Evolutionary conservation across 805 yeast species (phyloP), one percentile per base, ranked within the genome.

Genomic region (Kluyveromyces dobzhanskii): DNA sequence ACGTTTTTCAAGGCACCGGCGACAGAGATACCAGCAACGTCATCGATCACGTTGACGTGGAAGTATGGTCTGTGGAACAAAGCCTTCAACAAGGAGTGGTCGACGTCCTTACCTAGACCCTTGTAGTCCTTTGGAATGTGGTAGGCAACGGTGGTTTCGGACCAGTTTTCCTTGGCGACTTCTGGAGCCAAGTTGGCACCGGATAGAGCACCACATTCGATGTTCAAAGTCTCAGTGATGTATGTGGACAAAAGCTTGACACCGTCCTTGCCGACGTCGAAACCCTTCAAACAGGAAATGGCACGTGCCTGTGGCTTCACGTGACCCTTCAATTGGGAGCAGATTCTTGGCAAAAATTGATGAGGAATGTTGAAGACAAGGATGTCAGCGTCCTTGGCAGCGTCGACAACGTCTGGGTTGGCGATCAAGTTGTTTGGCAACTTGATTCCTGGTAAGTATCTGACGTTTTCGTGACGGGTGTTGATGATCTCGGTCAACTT

Each of bases 101-200:
- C 94, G 42, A 85, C 76, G 63, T 67, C 71, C 45, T 56, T 56
- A 40, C 70, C 69, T 30, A 54, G 61, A 39, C 71, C 71, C 46
- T 57, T 63, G 59, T 54, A 66, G 45, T 86, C 85, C 19, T 58
- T 57, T 41, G 96, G 95, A 17, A 70, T 55, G 42, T 74, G 78
- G 68, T 85, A 92, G 17, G 97, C 98, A 48, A 92, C 86, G 10
- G 98, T 88, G 44, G 98, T 92, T 67, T 92, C 98, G 14, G 96
- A 87, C 94, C 95, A 92, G 65, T 83, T 83, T 64, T 85, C 85
- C 61, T 75, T 76, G 44, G 98, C 98, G 44, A 92, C 95, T 65
- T 92, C 98, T 35, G 94, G 86, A 32, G 98, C 98, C 53, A 92
- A 73, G 69, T 92, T 92, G 40, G 98, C 98, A 46, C 98, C 98